phyloP scores from a whole-genome alignment of 2,329 filamentous ascomycete species.

The Colletotrichum endophyticum region DNA sequence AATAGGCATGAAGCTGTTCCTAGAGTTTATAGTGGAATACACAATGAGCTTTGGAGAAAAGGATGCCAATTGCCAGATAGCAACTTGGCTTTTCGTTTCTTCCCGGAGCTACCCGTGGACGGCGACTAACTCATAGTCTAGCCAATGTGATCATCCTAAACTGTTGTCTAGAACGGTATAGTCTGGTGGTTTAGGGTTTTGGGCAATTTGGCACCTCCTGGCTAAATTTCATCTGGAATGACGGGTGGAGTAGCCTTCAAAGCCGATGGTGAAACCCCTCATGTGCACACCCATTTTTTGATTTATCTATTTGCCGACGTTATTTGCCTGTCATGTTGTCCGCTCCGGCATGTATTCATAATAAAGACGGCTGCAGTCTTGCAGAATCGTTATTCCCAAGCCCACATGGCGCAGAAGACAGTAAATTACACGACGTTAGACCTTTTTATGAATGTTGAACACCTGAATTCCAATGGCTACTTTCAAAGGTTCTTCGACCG shows the following conservation, averaged over 20 bases:
- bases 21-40: background rate
- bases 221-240: background rate
- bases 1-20: background rate
- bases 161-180: background rate
- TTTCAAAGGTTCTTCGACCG: background rate
- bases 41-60: background rate
- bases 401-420: background rate
- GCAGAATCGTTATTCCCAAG: background rate
- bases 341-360: background rate
- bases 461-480: background rate
- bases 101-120: background rate
- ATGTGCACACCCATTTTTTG: background rate
- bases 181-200: background rate
- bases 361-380: background rate
- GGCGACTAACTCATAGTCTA: background rate
- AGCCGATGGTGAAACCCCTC: background rate
- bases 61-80: background rate
- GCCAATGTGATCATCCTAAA: background rate
- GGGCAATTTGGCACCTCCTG: background rate
- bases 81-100: background rate
- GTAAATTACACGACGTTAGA: background rate
- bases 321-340: background rate
- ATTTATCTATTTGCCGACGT: background rate
- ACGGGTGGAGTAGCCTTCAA: background rate
- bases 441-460: background rate